Conservation (phyloP, 139 green algal species). For the Chlamydomonas sp. region DNA sequence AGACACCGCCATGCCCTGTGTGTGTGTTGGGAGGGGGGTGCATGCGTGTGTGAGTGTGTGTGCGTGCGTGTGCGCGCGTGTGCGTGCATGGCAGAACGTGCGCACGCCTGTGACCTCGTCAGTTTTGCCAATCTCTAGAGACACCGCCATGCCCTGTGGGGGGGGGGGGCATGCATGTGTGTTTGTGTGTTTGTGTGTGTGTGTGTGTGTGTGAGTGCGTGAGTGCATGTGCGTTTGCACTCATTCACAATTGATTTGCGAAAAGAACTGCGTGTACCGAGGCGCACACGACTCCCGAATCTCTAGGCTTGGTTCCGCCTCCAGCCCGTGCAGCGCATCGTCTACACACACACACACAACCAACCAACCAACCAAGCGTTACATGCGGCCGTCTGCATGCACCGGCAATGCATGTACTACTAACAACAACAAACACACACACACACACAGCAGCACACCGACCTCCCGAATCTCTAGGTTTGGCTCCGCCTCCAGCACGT, state of each 20-base stretch:
- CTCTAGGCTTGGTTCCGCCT: no score
- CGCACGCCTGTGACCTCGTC: slow-evolving; percentile 77
- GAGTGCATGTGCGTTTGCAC: slow-evolving; percentile 87
- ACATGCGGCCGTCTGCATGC: no score
- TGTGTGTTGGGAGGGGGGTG: background rate
- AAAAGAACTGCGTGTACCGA: no score
- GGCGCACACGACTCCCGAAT: no score
- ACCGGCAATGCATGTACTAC: no score
- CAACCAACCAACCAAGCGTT: no score
- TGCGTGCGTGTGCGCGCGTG: background rate
- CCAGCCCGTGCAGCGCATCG: no score
- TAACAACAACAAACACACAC: no score
- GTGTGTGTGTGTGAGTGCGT: slow-evolving; percentile 1
- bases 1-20: slow-evolving; percentile 71
- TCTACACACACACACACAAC: no score
- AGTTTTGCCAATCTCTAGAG: slow-evolving; percentile 79
- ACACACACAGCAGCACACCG: no score
- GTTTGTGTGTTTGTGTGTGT: background rate
- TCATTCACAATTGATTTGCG: slow-evolving; percentile 76
- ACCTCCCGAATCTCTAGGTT: slow-evolving; percentile 86
- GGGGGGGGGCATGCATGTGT: background rate
- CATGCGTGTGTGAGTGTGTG: background rate
- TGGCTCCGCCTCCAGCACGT: slow-evolving; percentile 65
- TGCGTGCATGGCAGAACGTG: slow-evolving; percentile 88
- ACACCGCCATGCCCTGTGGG: slow-evolving; percentile 68